phyloP scores from a whole-genome alignment of 2,329 filamentous ascomycete genomes.

The Aspergillus fumigatus region DNA sequence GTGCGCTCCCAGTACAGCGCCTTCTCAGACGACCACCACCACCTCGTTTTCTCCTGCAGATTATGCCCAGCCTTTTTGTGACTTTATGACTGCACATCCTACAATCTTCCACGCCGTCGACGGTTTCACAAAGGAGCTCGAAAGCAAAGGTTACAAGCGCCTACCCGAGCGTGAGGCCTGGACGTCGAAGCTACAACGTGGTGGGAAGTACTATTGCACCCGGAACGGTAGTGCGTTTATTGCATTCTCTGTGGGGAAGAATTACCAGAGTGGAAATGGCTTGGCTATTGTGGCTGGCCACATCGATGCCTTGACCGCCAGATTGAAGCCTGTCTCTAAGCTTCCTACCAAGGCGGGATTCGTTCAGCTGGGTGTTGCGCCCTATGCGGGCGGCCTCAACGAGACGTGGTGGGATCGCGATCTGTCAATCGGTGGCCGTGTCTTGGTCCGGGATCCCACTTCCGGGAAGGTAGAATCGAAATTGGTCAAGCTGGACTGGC shows the following conservation, averaged over 20 bases:
- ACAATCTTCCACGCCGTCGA: constrained; percentile 89
- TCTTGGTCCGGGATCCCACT: constrained; percentile 69
- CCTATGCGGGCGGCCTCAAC: constrained; percentile 83
- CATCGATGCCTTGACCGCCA: constrained; percentile 86
- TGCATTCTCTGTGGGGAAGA: constrained; percentile 75
- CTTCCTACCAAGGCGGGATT: constrained; percentile 83
- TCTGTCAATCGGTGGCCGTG: constrained; percentile 81
- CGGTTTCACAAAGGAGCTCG: constrained; percentile 69
- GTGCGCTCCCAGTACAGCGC: neutral
- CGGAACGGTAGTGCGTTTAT: constrained; percentile 84
- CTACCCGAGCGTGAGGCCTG: constrained; percentile 75
- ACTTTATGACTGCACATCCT: constrained; percentile 84
- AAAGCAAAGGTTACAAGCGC: constrained; percentile 67
- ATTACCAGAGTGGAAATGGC: constrained; percentile 80
- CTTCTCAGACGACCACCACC: neutral
- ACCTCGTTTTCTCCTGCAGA: constrained; percentile 43
- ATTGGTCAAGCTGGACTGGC: constrained; percentile 90
- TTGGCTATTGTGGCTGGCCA: constrained; percentile 86
- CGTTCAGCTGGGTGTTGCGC: constrained; percentile 83
- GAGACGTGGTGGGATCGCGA: constrained; percentile 97
- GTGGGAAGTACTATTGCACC: constrained; percentile 83
- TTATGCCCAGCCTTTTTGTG: constrained; percentile 78
- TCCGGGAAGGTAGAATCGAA: constrained; percentile 73
- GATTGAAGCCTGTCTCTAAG: constrained; percentile 83
- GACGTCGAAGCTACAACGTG: constrained; percentile 65